Base-by-base conservation (phyloP, 208 protist genomes). In the Trypanosoma boissoni region DNA sequence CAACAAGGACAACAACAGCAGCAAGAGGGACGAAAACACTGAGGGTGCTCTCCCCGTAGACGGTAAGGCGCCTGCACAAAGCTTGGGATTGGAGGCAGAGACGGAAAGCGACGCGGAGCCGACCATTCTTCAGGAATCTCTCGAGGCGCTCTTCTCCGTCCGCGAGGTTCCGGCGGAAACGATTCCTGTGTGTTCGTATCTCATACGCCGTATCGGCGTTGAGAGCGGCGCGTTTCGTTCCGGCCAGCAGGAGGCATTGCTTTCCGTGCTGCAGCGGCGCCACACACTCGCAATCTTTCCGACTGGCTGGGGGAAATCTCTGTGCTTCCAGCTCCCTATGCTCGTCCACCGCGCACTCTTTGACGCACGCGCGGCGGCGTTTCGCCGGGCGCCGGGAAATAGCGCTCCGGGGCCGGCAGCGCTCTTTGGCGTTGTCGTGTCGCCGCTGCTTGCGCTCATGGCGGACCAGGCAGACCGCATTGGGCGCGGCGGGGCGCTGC, bases 231-330 rank as follows among this genome's bases (percentile, higher is more conserved):
- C 59, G 27, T 95, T 97, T 44, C 80, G 89, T 24, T 64, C 65
- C 0, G 66, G 66, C n/a, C 92, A 97, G 68, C 74, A 88, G 56
- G 85, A 92, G 32, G 86, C 85, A 5, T 78, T 87, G 16, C 61
- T 88, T 12, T 78, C 76, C 4, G 62, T 92, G 12, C 59, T 97
- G 21, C 63, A 72, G 14, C 72, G 81, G 1, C 37, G 50, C n/a
- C 77, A 67, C 56, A 91, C 91, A n/a, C 86, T 98, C 21, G 82
- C 91, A 1, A 68, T 98, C 21, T 88, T 93, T 45, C 94, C 97
- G 5, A 98, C 97, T 0, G 96, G 97, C n/a, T 96, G 83, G 72
- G 97, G 97, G 2, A 99, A 99, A 65, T 97, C 90, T 1, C 79
- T 99, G 27, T 96, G 86, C 66, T 99, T 96, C 67, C 94, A 98